A percentile compares a stretch with the other conserved stretches of the same genome.
Evolutionary conservation across 805 yeast genomes (phyloP).

Genomic region (Cyberlindnera nakhonratchasimensis): DNA sequence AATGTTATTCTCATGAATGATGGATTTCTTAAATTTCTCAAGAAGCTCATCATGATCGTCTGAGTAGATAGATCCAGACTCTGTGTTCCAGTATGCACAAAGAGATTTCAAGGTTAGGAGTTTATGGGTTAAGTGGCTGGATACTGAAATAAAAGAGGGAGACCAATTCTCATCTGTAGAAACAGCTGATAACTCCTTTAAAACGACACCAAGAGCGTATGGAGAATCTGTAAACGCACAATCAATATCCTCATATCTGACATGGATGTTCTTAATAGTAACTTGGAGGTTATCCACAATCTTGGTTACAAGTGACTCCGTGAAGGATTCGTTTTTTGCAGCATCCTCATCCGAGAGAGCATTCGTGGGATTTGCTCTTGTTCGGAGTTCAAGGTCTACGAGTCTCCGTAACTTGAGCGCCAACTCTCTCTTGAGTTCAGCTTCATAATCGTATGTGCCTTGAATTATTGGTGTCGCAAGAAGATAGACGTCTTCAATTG

Average conservation of each 20-base stretch:
- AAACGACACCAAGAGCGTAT: constrained; percentile 76
- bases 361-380: constrained; percentile 40
- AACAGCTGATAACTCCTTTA: constrained; percentile 85
- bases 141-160: constrained; percentile 76
- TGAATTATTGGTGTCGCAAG: constrained; percentile 72
- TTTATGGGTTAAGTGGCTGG: constrained; percentile 67
- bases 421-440: constrained; percentile 59
- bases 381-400: constrained; percentile 55
- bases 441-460: constrained; percentile 48
- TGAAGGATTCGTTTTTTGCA: constrained; percentile 70
- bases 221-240: constrained; percentile 68
- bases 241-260: constrained; percentile 82
- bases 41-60: constrained; percentile 49
- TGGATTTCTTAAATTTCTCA: constrained; percentile 43
- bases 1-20: constrained; percentile 32
- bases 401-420: constrained; percentile 63
- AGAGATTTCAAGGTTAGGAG: constrained; percentile 70
- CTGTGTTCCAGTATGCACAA: constrained; percentile 82
- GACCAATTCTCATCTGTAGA: constrained; percentile 84
- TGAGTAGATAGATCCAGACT: constrained; percentile 44
- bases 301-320: constrained; percentile 83
- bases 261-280: constrained; percentile 85
- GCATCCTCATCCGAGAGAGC: constrained; percentile 35
- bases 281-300: constrained; percentile 90
- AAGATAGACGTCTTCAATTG: constrained; percentile 81